phyloP scores from a whole-genome alignment of 2,329 filamentous ascomycete genomes.

The Xylariaceae sp. region DNA sequence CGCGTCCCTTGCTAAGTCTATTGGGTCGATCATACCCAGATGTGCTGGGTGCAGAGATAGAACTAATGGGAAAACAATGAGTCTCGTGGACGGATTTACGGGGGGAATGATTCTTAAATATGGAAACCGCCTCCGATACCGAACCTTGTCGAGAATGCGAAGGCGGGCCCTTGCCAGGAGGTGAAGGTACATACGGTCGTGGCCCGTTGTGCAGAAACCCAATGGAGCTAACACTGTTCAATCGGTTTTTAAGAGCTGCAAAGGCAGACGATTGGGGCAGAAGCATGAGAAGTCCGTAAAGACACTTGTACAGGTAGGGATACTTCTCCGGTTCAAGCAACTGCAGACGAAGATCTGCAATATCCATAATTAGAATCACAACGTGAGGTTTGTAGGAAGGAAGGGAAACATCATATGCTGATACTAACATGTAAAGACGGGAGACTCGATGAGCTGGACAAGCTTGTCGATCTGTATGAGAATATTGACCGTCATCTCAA shows the following conservation, averaged over 20 bases:
- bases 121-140: conserved; percentile 33
- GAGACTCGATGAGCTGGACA: conserved; percentile 92
- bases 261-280: conserved; percentile 98
- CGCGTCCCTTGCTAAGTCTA: conserved; percentile 68
- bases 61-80: conserved; percentile 38
- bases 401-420: background rate
- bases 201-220: conserved; percentile 84
- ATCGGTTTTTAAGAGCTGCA: conserved; percentile 88
- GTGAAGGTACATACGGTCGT: conserved; percentile 60
- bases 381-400: background rate
- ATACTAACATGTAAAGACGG: conserved; percentile 89
- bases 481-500: conserved; percentile 99
- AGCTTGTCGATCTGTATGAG: conserved; percentile 98
- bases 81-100: conserved; percentile 36
- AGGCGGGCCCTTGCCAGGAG: conserved; percentile 24
- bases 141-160: conserved; percentile 34
- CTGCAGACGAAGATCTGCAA: conserved; percentile 81
- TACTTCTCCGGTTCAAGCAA: conserved; percentile 92
- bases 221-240: conserved; percentile 96
- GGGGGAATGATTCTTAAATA: conserved; percentile 26
- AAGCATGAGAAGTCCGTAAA: conserved; percentile 95
- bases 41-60: conserved; percentile 44
- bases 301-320: conserved; percentile 93
- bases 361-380: conserved; percentile 2
- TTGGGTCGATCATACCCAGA: conserved; percentile 65